Conservation (phyloP, 495 filamentous ascomycete species). For the Pyrenula massariospora region DNA sequence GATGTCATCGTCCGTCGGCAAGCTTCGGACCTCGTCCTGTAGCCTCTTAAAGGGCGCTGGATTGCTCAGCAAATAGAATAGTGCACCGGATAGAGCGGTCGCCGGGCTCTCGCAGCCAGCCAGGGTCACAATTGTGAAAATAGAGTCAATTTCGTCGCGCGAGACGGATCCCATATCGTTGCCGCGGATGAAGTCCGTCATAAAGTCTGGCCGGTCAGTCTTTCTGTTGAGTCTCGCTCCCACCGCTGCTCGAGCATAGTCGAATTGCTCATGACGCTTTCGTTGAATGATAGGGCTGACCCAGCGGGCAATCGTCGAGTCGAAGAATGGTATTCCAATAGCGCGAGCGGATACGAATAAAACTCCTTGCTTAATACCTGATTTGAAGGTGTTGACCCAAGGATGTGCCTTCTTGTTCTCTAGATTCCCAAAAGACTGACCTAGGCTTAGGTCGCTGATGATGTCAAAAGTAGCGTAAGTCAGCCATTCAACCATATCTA, state of each 20-base stretch:
- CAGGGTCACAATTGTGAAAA: conserved; percentile 22
- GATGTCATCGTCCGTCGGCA: conserved; percentile 34
- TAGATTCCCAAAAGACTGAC: conserved; percentile 42
- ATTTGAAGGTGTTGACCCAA: background rate
- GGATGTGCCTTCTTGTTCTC: conserved; percentile 31
- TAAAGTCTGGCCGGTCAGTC: conserved; percentile 16
- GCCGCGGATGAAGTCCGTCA: conserved; percentile 10
- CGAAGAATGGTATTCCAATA: no score
- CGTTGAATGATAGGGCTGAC: no score
- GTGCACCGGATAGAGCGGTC: background rate
- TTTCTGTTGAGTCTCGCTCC: conserved; percentile 7
- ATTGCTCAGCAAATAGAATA: background rate
- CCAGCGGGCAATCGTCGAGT: no score
- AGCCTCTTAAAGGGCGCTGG: background rate
- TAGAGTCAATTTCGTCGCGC: conserved; percentile 21
- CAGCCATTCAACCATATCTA: conserved; percentile 35
- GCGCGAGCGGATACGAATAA: no score
- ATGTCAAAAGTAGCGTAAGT: conserved; percentile 46
- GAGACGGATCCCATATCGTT: conserved; percentile 17
- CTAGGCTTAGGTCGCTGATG: conserved; percentile 47
- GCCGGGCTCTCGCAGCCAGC: conserved; percentile 27
- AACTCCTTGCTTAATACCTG: background rate
- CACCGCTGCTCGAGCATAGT: no score
- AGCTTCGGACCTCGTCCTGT: conserved; percentile 13
- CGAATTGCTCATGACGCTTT: no score